Evolutionary conservation across 2,329 filamentous ascomycete genomes (phyloP), one percentile per base, ranked within the genome.

Genomic region (Taxawa tesnikishii): DNA sequence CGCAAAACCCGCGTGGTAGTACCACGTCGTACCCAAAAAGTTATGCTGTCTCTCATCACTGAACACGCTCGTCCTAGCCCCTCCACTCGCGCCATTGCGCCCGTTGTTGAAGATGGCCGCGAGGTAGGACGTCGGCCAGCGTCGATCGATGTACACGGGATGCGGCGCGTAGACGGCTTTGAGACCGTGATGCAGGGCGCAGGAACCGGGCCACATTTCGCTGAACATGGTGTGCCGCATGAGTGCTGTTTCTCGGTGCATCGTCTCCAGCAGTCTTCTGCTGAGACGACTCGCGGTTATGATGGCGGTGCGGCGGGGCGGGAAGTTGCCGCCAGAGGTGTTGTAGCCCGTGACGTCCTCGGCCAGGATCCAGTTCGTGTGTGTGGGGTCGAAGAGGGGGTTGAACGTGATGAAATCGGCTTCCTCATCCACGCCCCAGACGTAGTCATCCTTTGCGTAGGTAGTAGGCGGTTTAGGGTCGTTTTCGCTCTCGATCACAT

Each of bases 361-460:
- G 4, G 70, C 64, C 36, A 84, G 76, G 25, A 83, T 70, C 80
- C 80, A 85, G 32, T 76, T 76, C 3, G 79, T 83, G 32, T 70
- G 61, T 6, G 75, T 67, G 0, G 77, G 69, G 44, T 85, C 77
- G 48, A 85, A 85, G 25, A 85, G 67, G 0, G 81, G 81, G 50
- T 83, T 82, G 44, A 85, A 70, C 0, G 78, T 81, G 49, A 87
- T 83, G 31, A 85, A 65, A 46, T 85, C 80, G 4, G 79, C 79
- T 15, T 75, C 69, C 53, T 84, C 79, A 38, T 70, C 74, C 4
- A 82, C 70, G 36, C 79, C 79, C 55, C 79, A 83, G 34, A 63
- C 49, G 42, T 71, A 67, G 8, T 62, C 58, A 44, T 73, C 71
- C 16, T 62, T 61, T 21, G 61, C 59, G 46, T 75, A 76, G 2